These are phyloP conservation scores for Amanita phalloides DNA, from an alignment of 768 basidiomycete genomes.

Conservation along the genomic window DNA sequence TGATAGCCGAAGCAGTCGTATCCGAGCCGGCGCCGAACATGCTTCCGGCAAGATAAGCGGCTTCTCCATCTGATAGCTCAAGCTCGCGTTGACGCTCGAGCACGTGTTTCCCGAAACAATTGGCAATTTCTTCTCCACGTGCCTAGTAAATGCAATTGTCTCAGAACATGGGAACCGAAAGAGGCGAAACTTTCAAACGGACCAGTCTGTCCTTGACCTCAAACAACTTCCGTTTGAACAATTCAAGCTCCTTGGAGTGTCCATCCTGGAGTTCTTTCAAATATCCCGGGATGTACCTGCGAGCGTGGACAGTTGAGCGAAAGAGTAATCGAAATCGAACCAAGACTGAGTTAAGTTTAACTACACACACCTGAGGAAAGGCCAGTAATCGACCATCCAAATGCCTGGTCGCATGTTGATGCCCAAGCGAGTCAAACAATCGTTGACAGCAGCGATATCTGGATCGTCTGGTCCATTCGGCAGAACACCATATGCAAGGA, in stretches of 20 bases:
- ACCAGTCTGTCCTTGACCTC: conserved; percentile 38
- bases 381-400: conserved; percentile 37
- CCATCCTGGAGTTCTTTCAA: conserved; percentile 43
- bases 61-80: conserved; percentile 44
- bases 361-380: conserved; percentile 24
- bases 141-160: conserved; percentile 11
- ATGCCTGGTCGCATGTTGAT: conserved; percentile 31
- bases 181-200: background rate
- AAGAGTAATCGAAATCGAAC: background rate
- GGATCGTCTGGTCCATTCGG: conserved; percentile 33
- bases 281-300: conserved; percentile 49
- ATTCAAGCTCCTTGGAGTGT: conserved; percentile 40
- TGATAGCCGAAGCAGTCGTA: conserved; percentile 52
- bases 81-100: conserved; percentile 44
- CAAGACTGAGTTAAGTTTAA: background rate
- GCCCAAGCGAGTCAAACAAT: conserved; percentile 34
- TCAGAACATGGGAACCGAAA: background rate
- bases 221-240: conserved; percentile 44
- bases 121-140: conserved; percentile 22
- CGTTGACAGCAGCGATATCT: conserved; percentile 34
- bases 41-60: conserved; percentile 51
- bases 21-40: conserved; percentile 62
- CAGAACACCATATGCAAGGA: conserved; percentile 36
- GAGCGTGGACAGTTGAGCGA: background rate
- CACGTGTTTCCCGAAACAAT: conserved; percentile 48